Evolutionary conservation across 2,329 filamentous ascomycete species (phyloP).

Genomic region (Ophioceras dolichostomum): DNA sequence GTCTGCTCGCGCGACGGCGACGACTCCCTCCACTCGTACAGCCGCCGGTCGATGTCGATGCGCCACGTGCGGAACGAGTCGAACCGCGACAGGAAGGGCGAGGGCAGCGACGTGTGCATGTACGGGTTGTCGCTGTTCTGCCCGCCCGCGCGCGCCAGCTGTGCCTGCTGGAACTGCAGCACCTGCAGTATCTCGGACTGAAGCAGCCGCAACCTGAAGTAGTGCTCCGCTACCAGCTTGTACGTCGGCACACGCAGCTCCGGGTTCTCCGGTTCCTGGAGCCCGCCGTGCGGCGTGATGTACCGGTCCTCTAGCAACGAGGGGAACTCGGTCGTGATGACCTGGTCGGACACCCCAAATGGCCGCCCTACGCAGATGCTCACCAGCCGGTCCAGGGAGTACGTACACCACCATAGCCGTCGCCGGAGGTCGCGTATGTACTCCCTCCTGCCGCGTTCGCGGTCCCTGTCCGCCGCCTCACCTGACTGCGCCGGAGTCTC

Average conservation of each 20-base stretch:
- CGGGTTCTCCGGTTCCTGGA: constrained; percentile 41
- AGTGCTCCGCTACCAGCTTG: constrained; percentile 84
- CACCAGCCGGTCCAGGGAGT: constrained; percentile 88
- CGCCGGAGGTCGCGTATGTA: constrained; percentile 79
- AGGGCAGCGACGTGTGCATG: constrained; percentile 68
- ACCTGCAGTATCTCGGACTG: constrained; percentile 96
- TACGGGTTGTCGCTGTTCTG: constrained; percentile 55
- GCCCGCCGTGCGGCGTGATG: constrained; percentile 70
- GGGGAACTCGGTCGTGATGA: constrained; percentile 90
- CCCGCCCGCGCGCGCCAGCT: constrained; percentile 56
- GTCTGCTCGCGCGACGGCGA: constrained; percentile 69
- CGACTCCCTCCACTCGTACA: constrained; percentile 77
- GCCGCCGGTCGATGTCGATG: constrained; percentile 68
- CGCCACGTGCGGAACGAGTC: constrained; percentile 83
- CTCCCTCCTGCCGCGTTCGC: constrained; percentile 56
- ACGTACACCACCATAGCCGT: constrained; percentile 93
- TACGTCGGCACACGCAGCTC: constrained; percentile 61
- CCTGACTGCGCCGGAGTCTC: constrained; percentile 7
- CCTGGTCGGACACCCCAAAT: constrained; percentile 90
- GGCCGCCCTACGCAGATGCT: constrained; percentile 88
- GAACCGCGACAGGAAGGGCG: constrained; percentile 74
- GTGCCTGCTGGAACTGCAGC: constrained; percentile 80
- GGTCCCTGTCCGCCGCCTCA: constrained; percentile 21
- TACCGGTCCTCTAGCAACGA: constrained; percentile 78
- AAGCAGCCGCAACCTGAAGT: constrained; percentile 75